A percentile compares a stretch with the other conserved stretches of the same genome.
phyloP scores from a whole-genome alignment of 495 filamentous ascomycete species.

The Sordaria brevicollis region DNA sequence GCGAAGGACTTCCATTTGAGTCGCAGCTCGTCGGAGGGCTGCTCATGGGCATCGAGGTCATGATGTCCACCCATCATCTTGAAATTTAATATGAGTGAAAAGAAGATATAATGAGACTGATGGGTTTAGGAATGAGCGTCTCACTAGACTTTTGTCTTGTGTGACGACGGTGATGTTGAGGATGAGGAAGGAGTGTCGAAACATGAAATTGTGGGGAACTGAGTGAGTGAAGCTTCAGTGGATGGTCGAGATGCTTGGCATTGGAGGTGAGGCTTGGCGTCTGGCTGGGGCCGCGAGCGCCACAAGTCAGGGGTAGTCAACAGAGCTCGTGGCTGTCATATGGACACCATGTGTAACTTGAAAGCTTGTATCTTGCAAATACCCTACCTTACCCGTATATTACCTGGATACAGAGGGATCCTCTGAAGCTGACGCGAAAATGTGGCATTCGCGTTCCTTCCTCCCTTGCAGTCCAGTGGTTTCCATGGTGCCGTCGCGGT shows the following conservation, averaged over 20 bases:
- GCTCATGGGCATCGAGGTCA: slow-evolving; percentile 57
- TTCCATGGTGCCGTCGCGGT: not conserved
- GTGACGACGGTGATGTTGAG: not conserved
- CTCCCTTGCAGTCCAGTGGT: not conserved
- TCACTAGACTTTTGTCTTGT: not conserved
- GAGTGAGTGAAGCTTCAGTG: not conserved
- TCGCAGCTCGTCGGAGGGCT: slow-evolving; percentile 54
- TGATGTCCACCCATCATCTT: slow-evolving; percentile 31
- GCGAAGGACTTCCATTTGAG: slow-evolving; percentile 50
- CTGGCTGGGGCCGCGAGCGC: not conserved
- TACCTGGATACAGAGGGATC: not conserved
- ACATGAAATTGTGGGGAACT: not conserved
- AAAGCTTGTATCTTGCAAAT: not conserved
- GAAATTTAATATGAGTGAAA: not conserved
- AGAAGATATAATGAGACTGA: not conserved
- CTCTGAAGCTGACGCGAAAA: not conserved
- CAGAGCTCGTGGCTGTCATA: not conserved
- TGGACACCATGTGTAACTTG: not conserved
- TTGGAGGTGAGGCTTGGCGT: not conserved
- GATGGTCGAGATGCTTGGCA: not conserved
- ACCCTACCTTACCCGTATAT: no score
- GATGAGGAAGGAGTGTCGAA: no score
- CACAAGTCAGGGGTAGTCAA: not conserved
- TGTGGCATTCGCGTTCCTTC: not conserved
- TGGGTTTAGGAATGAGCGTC: not conserved